These are phyloP conservation scores for Solanum aculeatissimum DNA, from an alignment of 305 asterid genomes.

Conservation along the genomic window DNA sequence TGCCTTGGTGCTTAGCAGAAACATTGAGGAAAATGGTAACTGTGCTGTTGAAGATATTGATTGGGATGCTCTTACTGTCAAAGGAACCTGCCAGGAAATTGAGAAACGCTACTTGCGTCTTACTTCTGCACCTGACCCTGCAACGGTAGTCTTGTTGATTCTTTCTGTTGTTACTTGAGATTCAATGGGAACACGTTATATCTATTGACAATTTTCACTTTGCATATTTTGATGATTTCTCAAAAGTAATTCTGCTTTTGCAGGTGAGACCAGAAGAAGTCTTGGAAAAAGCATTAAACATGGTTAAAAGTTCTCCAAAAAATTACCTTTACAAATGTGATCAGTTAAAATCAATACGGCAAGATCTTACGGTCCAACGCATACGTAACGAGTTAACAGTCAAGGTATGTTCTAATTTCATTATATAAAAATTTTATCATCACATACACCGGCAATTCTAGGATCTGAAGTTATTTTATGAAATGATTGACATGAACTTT, in stretches of 20 bases:
- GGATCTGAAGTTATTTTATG: not conserved
- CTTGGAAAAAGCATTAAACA: slow-evolving; percentile 73
- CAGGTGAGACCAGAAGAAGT: slow-evolving; percentile 99
- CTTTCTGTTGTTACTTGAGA: slow-evolving; percentile 6
- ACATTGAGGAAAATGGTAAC: slow-evolving; percentile 67
- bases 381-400: slow-evolving; percentile 88
- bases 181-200: not conserved
- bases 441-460: not conserved
- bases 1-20: slow-evolving; percentile 53
- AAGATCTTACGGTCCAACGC: slow-evolving; percentile 96
- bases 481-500: not conserved
- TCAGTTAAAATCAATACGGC: slow-evolving; percentile 94
- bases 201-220: not conserved
- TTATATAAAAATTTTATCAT: not conserved
- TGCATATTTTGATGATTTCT: not conserved
- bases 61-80: slow-evolving; percentile 94
- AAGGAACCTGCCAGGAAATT: slow-evolving; percentile 90
- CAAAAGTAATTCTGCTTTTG: slow-evolving; percentile 12
- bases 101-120: slow-evolving; percentile 97
- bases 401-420: slow-evolving; percentile 40
- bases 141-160: slow-evolving; percentile 52
- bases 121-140: slow-evolving; percentile 99
- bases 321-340: slow-evolving; percentile 93
- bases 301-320: slow-evolving; percentile 84
- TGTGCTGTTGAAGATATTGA: slow-evolving; percentile 97